Conservation (phyloP, 169 alveolate genomes). For the Plasmodium chabaudi region DNA sequence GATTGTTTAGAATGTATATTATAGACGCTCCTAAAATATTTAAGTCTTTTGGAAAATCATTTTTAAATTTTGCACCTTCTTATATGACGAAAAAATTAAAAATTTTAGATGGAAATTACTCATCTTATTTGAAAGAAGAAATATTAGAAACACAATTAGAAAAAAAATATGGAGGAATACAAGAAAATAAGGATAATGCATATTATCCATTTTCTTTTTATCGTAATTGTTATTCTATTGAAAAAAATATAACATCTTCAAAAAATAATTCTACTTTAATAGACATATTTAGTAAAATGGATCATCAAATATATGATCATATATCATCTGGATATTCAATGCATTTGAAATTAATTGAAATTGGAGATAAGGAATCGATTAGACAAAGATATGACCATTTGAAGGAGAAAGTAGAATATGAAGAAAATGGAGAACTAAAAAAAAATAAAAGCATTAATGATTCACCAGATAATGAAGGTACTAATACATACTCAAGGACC, state of each 20-base stretch:
- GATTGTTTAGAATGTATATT: conserved; percentile 77
- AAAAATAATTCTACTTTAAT: background rate
- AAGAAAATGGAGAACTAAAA: conserved; percentile 3
- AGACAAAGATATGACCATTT: background rate
- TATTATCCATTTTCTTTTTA: conserved; percentile 80
- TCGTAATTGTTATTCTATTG: conserved; percentile 40
- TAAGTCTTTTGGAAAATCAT: conserved; percentile 76
- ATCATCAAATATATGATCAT: conserved; percentile 18
- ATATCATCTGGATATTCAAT: conserved; percentile 56
- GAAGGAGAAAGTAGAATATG: background rate
- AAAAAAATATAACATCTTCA: background rate
- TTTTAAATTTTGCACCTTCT: conserved; percentile 76
- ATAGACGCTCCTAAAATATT: conserved; percentile 79
- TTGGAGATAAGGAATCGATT: conserved; percentile 10
- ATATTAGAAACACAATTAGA: conserved; percentile 77
- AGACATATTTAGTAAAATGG: conserved; percentile 6
- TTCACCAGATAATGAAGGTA: background rate
- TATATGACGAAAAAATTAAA: conserved; percentile 76
- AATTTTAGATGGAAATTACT: conserved; percentile 70
- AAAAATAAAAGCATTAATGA: background rate
- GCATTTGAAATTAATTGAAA: conserved; percentile 36
- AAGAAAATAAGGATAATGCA: conserved; percentile 38
- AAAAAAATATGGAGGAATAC: conserved; percentile 78
- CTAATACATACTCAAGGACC: background rate
- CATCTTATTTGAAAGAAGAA: conserved; percentile 53